These are phyloP conservation scores for Monosporascus sp. DNA, from an alignment of 2,329 filamentous ascomycete genomes.

Conservation along the genomic window DNA sequence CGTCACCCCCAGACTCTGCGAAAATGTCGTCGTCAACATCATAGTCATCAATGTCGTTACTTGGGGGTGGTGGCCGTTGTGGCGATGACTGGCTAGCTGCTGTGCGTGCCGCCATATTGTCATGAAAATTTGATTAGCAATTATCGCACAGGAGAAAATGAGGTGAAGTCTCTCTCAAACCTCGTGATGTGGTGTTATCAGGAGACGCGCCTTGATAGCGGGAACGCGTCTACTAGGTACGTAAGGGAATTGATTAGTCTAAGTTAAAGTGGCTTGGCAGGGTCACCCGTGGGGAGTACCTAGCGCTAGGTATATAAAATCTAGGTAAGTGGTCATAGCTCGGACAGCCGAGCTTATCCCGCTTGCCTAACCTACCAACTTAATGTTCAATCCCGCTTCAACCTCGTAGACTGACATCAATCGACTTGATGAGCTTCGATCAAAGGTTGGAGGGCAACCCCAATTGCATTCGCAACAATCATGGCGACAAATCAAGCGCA, in stretches of 20 bases:
- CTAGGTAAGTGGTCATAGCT: constrained; percentile 8
- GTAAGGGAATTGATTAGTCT: constrained; percentile 1
- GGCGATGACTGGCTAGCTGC: constrained; percentile 7
- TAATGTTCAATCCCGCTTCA: constrained; percentile 6
- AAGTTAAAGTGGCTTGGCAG: constrained; percentile 1
- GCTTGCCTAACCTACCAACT: background rate
- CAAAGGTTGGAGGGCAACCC: constrained; percentile 18
- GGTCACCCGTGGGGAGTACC: no score
- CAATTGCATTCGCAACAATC: constrained; percentile 24
- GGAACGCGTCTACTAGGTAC: constrained; percentile 13
- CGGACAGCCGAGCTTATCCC: background rate
- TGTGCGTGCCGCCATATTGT: constrained; percentile 23
- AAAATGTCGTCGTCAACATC: constrained; percentile 56
- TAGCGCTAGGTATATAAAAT: constrained; percentile 2
- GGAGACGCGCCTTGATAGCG: constrained; percentile 1
- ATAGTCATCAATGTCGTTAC: constrained; percentile 72
- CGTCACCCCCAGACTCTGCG: constrained; percentile 38
- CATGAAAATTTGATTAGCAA: background rate
- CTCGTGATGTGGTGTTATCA: background rate
- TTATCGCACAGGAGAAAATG: background rate
- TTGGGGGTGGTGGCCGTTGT: constrained; percentile 33
- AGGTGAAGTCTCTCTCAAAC: background rate
- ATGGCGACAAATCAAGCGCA: constrained; percentile 35
- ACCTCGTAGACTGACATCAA: constrained; percentile 10
- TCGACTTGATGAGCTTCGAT: constrained; percentile 9